A percentile compares a stretch with the other conserved stretches of the same genome.
These are phyloP conservation scores for Sugiyamaella valdiviana DNA, from an alignment of 805 yeast species.

Conservation along the genomic window DNA sequence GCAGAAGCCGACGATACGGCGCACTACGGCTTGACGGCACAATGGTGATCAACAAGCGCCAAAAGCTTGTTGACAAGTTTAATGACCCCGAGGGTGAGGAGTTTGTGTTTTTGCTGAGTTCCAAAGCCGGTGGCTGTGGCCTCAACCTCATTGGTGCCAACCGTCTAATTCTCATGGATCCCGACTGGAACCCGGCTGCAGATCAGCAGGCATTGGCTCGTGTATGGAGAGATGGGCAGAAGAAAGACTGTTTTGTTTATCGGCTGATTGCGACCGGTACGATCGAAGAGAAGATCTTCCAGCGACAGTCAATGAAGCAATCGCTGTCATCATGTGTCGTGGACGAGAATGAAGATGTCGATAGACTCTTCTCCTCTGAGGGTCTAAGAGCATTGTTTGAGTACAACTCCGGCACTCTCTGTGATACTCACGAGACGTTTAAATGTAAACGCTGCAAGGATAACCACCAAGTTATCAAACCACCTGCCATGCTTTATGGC, in stretches of 20 bases:
- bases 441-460: slow-evolving; percentile 73
- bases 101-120: slow-evolving; percentile 80
- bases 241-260: slow-evolving; percentile 92
- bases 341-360: slow-evolving; percentile 93
- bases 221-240: slow-evolving; percentile 99
- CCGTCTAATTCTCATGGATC: slow-evolving; percentile 77
- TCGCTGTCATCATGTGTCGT: slow-evolving; percentile 93
- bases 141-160: slow-evolving; percentile 95
- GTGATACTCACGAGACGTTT: slow-evolving; percentile 91
- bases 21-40: slow-evolving; percentile 84
- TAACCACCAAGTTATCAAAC: slow-evolving; percentile 54
- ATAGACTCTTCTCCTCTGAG: slow-evolving; percentile 81
- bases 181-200: slow-evolving; percentile 98
- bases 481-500: slow-evolving; percentile 91
- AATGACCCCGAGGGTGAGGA: slow-evolving; percentile 86
- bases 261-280: slow-evolving; percentile 92
- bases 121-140: slow-evolving; percentile 99
- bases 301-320: slow-evolving; percentile 90
- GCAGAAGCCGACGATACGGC: slow-evolving; percentile 71
- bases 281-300: slow-evolving; percentile 93
- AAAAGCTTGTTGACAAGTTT: slow-evolving; percentile 82
- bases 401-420: slow-evolving; percentile 57
- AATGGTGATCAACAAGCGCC: slow-evolving; percentile 85
- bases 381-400: slow-evolving; percentile 69
- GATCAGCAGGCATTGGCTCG: slow-evolving; percentile 97